Percentiles rank a stretch among this genome's conserved stretches.
Evolutionary conservation across 2,329 filamentous ascomycete species (phyloP).

Genomic region (Nectriaceae sp.): DNA sequence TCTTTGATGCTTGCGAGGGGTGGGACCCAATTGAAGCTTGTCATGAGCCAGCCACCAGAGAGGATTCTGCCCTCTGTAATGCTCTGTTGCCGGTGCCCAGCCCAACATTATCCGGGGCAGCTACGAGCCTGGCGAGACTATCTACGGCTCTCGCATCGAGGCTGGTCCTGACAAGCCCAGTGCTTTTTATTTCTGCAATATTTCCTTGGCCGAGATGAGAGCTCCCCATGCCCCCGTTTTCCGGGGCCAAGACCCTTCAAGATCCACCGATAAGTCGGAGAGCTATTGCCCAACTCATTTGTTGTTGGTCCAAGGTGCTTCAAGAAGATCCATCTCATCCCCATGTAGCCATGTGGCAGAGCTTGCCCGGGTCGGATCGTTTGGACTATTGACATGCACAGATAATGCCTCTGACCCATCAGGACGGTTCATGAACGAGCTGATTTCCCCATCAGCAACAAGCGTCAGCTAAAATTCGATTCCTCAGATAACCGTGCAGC

Average conservation of each 20-base stretch:
- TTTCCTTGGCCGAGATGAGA: slow-evolving; percentile 4
- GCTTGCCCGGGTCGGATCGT: slow-evolving; percentile 13
- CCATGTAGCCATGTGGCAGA: slow-evolving; percentile 25
- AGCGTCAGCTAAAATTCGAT: slow-evolving; percentile 7
- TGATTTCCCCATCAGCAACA: slow-evolving; percentile 4
- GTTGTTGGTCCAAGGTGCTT: slow-evolving; percentile 10
- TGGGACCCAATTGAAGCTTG: neutral
- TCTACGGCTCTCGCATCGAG: slow-evolving; percentile 3
- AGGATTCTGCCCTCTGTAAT: neutral
- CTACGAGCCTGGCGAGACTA: slow-evolving; percentile 13
- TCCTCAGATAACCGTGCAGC: neutral
- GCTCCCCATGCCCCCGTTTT: too few relatives aligned
- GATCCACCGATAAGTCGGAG: slow-evolving; percentile 15
- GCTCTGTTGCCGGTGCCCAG: too few relatives aligned
- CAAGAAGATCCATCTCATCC: slow-evolving; percentile 6
- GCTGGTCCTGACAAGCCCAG: neutral
- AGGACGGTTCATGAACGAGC: slow-evolving; percentile 5
- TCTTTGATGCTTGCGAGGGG: slow-evolving; percentile 4
- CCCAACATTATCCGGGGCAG: neutral
- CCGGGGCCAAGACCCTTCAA: slow-evolving; percentile 4
- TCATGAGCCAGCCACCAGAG: neutral
- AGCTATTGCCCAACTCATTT: slow-evolving; percentile 10
- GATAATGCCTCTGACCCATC: slow-evolving; percentile 6
- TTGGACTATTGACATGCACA: slow-evolving; percentile 10
- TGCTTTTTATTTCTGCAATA: neutral